Conservation (phyloP, 768 basidiomycete species). For the Rossbeevera mucosa region DNA sequence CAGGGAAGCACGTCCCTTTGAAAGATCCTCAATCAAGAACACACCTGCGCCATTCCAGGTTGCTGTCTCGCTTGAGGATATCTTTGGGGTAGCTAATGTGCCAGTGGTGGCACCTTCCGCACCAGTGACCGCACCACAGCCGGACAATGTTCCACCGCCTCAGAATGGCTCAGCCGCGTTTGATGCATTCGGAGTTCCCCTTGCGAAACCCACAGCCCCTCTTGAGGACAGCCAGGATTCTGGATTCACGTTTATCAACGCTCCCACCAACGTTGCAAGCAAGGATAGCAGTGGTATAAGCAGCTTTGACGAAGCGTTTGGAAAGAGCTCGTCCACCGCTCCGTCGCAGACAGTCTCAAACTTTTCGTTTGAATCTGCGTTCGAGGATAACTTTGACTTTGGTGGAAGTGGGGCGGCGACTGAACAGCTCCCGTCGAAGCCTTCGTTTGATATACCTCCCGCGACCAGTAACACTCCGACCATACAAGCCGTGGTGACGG, state of each 20-base stretch:
- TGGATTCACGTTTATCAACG: conserved; percentile 17
- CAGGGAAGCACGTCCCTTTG: conserved; percentile 16
- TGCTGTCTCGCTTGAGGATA: conserved; percentile 48
- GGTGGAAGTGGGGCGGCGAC: conserved; percentile 28
- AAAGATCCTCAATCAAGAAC: conserved; percentile 13
- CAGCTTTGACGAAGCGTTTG: conserved; percentile 75
- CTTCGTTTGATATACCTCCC: conserved; percentile 17
- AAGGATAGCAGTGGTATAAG: conserved; percentile 34
- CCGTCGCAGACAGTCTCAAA: conserved; percentile 31
- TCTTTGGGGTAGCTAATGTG: conserved; percentile 52
- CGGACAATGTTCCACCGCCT: conserved; percentile 13
- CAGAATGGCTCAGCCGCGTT: conserved; percentile 20
- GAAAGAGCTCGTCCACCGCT: conserved; percentile 42
- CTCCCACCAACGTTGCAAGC: conserved; percentile 11
- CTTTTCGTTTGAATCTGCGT: conserved; percentile 63
- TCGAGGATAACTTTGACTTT: conserved; percentile 68
- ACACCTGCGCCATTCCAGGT: conserved; percentile 4
- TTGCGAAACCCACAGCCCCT: conserved; percentile 15
- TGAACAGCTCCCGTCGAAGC: conserved; percentile 24
- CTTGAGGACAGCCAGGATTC: conserved; percentile 20
- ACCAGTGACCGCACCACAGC: conserved; percentile 12
- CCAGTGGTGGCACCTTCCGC: conserved; percentile 18
- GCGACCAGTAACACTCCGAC: conserved; percentile 24
- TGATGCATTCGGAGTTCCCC: conserved; percentile 40
- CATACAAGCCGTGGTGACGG: conserved; percentile 1